These are phyloP conservation scores for Volutella citrinella DNA, from an alignment of 2,329 filamentous ascomycete species.

Conservation along the genomic window DNA sequence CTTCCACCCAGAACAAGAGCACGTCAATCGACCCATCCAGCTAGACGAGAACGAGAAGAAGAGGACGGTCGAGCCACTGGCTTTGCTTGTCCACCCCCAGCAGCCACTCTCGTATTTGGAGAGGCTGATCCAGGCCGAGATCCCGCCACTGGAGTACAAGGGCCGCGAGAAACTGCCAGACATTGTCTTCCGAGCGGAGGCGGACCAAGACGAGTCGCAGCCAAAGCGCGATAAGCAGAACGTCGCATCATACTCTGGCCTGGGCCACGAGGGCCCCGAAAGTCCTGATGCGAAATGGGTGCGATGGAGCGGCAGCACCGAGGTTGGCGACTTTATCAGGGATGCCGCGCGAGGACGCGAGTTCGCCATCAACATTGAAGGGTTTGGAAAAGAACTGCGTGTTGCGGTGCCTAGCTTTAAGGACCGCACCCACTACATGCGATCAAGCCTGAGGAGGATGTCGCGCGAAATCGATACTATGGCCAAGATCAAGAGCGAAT, in stretches of 20 bases:
- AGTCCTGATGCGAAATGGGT: slow-evolving; percentile 60
- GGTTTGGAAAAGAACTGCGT: slow-evolving; percentile 60
- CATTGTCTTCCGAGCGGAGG: slow-evolving; percentile 78
- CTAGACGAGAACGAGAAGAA: slow-evolving; percentile 29
- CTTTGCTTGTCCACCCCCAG: slow-evolving; percentile 81
- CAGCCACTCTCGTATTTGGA: slow-evolving; percentile 91
- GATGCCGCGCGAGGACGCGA: slow-evolving; percentile 82
- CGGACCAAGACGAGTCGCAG: slow-evolving; percentile 53
- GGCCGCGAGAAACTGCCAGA: slow-evolving; percentile 67
- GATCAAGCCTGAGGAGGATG: slow-evolving; percentile 71
- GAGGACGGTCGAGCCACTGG: slow-evolving; percentile 69
- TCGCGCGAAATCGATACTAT: slow-evolving; percentile 65
- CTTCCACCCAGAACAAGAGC: slow-evolving; percentile 36
- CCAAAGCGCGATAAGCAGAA: slow-evolving; percentile 35
- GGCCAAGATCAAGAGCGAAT: slow-evolving; percentile 75
- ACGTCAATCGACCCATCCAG: slow-evolving; percentile 40
- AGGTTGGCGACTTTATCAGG: slow-evolving; percentile 91
- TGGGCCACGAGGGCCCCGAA: slow-evolving; percentile 58
- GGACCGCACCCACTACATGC: slow-evolving; percentile 86
- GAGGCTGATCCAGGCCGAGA: slow-evolving; percentile 81
- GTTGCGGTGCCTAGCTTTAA: slow-evolving; percentile 84
- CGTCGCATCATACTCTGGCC: slow-evolving; percentile 69
- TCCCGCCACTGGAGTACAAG: slow-evolving; percentile 66
- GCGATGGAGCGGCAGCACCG: slow-evolving; percentile 83
- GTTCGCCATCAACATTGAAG: slow-evolving; percentile 81